These are phyloP conservation scores for Monosporascus sp. DNA, from an alignment of 2,329 filamentous ascomycete species.

Conservation along the genomic window DNA sequence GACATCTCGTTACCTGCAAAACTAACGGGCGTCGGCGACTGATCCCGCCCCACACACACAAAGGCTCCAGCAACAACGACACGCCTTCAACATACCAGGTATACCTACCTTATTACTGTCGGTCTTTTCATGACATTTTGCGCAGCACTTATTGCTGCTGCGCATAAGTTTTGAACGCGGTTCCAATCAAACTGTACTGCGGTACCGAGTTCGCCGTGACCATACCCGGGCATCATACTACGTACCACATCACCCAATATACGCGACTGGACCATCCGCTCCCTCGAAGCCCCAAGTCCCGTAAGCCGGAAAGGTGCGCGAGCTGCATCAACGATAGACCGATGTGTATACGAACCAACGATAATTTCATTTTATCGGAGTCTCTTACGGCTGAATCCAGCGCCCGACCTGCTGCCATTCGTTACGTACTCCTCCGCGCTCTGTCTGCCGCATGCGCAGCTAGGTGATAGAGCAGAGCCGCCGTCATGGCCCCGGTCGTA, in stretches of 20 bases:
- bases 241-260: too few relatives aligned
- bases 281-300: too few relatives aligned
- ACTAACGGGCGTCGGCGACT: background rate
- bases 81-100: background rate
- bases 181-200: too few relatives aligned
- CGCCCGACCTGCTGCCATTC: background rate
- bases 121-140: background rate
- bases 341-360: background rate
- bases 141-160: too few relatives aligned
- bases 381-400: background rate
- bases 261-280: too few relatives aligned
- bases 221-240: too few relatives aligned
- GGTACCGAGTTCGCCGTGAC: too few relatives aligned
- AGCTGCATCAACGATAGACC: background rate
- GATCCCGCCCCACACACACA: background rate
- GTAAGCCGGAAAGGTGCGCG: too few relatives aligned
- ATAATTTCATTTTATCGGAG: background rate
- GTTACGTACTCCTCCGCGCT: background rate
- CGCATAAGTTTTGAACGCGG: too few relatives aligned
- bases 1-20: background rate
- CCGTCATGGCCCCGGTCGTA: conserved; percentile 51
- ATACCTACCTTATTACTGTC: background rate
- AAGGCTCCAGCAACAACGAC: background rate
- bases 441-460: background rate
- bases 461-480: conserved; percentile 11